Evolutionary conservation across 2,329 filamentous ascomycete species (phyloP), one percentile per base, ranked within the genome.

Genomic region (Aspergillus ruber): DNA sequence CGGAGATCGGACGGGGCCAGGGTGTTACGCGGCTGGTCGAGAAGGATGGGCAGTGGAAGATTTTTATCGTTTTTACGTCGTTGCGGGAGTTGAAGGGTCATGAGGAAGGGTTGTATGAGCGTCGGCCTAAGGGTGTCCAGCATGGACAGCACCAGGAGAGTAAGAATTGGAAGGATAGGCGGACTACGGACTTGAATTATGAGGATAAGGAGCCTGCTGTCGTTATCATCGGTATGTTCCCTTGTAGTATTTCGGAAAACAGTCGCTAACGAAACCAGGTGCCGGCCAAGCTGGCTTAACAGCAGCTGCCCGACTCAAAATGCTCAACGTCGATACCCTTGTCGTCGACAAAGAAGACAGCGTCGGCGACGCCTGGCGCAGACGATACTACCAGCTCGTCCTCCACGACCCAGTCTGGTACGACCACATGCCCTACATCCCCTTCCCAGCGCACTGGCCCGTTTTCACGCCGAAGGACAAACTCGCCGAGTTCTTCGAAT

Each of bases 391-490:
- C 52, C 79, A 83, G 50, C 76, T 87, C 0, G 82, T 86, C 1
- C 76, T 84, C 0, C 84, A 88, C 55, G 84, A 86, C 54, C 82
- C 83, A 0, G 79, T 86, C 2, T 83, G 71, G 63, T 74, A 68
- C 46, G 67, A 70, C 44, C 71, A 74, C 56, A 68, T 85, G 69
- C 80, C 84, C 0, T 87, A 85, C 60, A 55, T 88, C 3, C 67
- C 70, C 0, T 88, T 86, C 59, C 84, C 84, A 0, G 59, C 74
- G 0, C 75, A 76, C 45, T 88, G 84, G 84, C 84, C 84, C 3
- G 69, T 84, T 13, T 88, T 85, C 62, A 85, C 83, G 0, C 82
- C 83, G 4, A 87, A 86, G 59, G 83, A 87, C 62, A 87, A 87
- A 58, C 69, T 86, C 0, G 84, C 74, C 1, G 81, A 85, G 39